Evolutionary conservation across 148 eudicot species (phyloP).

Genomic region (Rhododendron simsii): DNA sequence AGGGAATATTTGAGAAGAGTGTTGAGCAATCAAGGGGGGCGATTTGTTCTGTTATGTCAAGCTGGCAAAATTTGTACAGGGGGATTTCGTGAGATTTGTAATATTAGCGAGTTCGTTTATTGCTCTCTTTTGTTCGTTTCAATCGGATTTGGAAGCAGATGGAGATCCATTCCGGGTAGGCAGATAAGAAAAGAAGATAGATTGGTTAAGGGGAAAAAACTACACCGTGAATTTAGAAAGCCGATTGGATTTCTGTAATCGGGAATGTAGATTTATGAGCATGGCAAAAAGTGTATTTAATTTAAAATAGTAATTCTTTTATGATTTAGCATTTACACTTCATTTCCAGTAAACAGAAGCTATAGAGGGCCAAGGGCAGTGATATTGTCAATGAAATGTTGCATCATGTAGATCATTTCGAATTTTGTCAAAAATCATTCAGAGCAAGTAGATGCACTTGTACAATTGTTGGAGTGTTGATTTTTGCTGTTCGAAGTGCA

Average conservation of each 20-base stretch:
- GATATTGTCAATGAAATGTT: neutral
- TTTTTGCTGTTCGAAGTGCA: neutral
- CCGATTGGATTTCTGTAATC: slow-evolving; percentile 22
- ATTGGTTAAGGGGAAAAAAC: slow-evolving; percentile 15
- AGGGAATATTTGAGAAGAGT: neutral
- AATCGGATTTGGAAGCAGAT: slow-evolving; percentile 20
- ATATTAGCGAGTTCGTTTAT: slow-evolving; percentile 39
- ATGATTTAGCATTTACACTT: neutral
- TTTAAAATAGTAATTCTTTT: slow-evolving; percentile 16
- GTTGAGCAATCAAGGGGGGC: neutral
- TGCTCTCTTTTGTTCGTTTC: slow-evolving; percentile 26
- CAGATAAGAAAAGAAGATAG: slow-evolving; percentile 22
- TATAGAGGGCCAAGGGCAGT: neutral
- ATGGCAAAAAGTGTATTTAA: slow-evolving; percentile 9
- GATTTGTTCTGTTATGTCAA: neutral
- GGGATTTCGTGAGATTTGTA: slow-evolving; percentile 42
- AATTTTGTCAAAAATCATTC: neutral
- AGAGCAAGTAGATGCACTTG: neutral
- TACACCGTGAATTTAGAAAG: slow-evolving; percentile 15
- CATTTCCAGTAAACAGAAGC: neutral
- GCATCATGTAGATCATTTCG: neutral
- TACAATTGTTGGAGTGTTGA: neutral
- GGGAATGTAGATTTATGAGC: slow-evolving; percentile 26
- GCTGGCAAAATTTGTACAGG: slow-evolving; percentile 46
- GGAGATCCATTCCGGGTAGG: slow-evolving; percentile 18